These are phyloP conservation scores for Neophaeococcomyces mojaviensis DNA, from an alignment of 2,329 filamentous ascomycete genomes.

Conservation along the genomic window DNA sequence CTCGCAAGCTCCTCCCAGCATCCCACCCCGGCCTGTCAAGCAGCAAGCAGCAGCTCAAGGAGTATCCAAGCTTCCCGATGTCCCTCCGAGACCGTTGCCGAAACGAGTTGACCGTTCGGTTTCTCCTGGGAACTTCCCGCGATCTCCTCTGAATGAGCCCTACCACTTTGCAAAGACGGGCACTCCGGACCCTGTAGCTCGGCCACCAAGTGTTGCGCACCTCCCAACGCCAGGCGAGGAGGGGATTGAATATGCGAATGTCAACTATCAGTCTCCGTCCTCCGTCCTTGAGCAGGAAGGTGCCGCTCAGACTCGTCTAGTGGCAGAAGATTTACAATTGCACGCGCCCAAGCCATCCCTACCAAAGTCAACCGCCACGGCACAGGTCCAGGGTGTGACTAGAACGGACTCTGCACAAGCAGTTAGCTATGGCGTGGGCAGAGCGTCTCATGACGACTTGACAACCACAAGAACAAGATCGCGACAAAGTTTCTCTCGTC, in stretches of 20 bases:
- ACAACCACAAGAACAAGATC: slow-evolving; percentile 52
- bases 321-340: slow-evolving; percentile 74
- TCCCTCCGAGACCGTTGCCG: slow-evolving; percentile 67
- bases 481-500: slow-evolving; percentile 52
- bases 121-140: slow-evolving; percentile 73
- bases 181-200: slow-evolving; percentile 36
- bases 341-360: slow-evolving; percentile 84
- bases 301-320: slow-evolving; percentile 67
- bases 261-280: slow-evolving; percentile 37
- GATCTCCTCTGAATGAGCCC: slow-evolving; percentile 73
- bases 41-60: slow-evolving; percentile 39
- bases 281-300: slow-evolving; percentile 29
- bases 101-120: slow-evolving; percentile 64
- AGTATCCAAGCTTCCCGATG: slow-evolving; percentile 54
- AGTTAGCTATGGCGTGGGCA: slow-evolving; percentile 75
- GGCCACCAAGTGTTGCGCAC: slow-evolving; percentile 63
- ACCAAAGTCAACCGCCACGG: slow-evolving; percentile 71
- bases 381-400: slow-evolving; percentile 74
- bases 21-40: slow-evolving; percentile 58
- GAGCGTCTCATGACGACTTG: slow-evolving; percentile 43
- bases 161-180: slow-evolving; percentile 9
- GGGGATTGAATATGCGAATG: slow-evolving; percentile 75
- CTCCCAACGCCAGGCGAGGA: slow-evolving; percentile 85
- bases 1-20: slow-evolving; percentile 43
- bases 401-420: slow-evolving; percentile 85